A percentile compares a stretch with the other conserved stretches of the same genome.
Evolutionary conservation across 2,329 filamentous ascomycete species (phyloP).

Genomic region (Karstenula rhodostoma): DNA sequence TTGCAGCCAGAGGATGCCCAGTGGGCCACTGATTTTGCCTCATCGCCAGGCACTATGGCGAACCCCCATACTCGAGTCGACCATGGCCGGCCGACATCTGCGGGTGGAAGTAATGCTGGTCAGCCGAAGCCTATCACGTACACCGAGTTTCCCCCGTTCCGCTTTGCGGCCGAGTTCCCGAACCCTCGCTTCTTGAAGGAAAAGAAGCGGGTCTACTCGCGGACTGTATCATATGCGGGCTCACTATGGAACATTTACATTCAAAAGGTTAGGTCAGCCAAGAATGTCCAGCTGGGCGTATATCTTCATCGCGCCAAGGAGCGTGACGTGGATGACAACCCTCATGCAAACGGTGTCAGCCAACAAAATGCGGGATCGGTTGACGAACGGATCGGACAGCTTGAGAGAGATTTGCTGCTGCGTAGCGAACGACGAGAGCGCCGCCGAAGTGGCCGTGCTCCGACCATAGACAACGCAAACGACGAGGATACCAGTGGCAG

Average conservation of each 20-base stretch:
- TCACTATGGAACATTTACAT: slow-evolving; percentile 70
- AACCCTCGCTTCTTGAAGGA: slow-evolving; percentile 65
- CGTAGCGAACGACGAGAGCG: slow-evolving; percentile 49
- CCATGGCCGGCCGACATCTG: slow-evolving; percentile 43
- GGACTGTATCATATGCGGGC: slow-evolving; percentile 67
- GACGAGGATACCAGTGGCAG: slow-evolving; percentile 57
- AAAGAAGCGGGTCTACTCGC: slow-evolving; percentile 66
- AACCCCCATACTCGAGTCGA: slow-evolving; percentile 45
- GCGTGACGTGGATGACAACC: slow-evolving; percentile 57
- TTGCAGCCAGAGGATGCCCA: slow-evolving; percentile 63
- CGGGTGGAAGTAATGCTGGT: slow-evolving; percentile 45
- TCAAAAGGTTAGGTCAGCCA: slow-evolving; percentile 64
- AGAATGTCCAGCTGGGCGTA: slow-evolving; percentile 65
- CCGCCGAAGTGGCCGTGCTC: slow-evolving; percentile 36
- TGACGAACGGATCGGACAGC: slow-evolving; percentile 62
- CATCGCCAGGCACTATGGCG: slow-evolving; percentile 53
- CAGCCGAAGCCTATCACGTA: slow-evolving; percentile 55
- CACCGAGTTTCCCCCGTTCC: slow-evolving; percentile 65
- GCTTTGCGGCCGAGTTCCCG: slow-evolving; percentile 66
- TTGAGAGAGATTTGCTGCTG: slow-evolving; percentile 62
- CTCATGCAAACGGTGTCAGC: slow-evolving; percentile 48
- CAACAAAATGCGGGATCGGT: slow-evolving; percentile 55
- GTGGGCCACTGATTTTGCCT: slow-evolving; percentile 64
- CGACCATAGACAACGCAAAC: slow-evolving; percentile 31
- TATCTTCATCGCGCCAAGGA: slow-evolving; percentile 68